phyloP scores from a whole-genome alignment of 768 basidiomycete genomes.

The Crassisporium funariophilum region DNA sequence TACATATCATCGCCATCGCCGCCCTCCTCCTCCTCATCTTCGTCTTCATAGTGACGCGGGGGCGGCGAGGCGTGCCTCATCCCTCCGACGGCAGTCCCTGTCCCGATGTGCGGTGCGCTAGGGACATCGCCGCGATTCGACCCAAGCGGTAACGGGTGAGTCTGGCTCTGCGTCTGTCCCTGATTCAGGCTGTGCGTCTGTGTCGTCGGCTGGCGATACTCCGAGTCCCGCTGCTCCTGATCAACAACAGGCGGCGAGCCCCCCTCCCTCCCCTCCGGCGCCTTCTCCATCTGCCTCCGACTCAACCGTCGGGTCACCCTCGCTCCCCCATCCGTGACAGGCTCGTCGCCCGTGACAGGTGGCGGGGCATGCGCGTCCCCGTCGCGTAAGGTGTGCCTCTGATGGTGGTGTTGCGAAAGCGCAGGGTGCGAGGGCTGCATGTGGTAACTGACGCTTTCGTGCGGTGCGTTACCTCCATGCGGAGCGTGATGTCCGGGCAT shows the following conservation, averaged over 20 bases:
- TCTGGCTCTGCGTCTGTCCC: not conserved
- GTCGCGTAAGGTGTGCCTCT: too few species aligned
- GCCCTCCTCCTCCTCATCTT: not conserved
- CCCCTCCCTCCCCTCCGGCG: constrained; percentile 4
- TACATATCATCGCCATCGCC: not conserved
- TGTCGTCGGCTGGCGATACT: not conserved
- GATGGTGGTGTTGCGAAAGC: too few species aligned
- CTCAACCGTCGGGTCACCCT: constrained; percentile 10
- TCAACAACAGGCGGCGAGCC: not conserved
- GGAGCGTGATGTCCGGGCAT: not conserved
- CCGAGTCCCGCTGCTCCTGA: not conserved
- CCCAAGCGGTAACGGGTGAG: not conserved
- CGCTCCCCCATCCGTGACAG: not conserved
- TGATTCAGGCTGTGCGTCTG: too few species aligned
- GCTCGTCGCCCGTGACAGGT: not conserved
- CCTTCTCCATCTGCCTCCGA: constrained; percentile 24
- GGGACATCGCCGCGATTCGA: not conserved
- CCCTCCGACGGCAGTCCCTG: not conserved
- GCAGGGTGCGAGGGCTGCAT: constrained; percentile 2
- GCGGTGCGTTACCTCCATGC: too few species aligned
- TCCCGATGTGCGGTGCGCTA: not conserved
- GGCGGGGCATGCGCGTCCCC: too few species aligned
- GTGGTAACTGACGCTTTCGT: not conserved
- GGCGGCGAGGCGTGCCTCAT: not conserved
- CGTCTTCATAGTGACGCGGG: not conserved